These are phyloP conservation scores for Rhodosporidiobolus odoratus DNA, from an alignment of 768 basidiomycete species.

Conservation along the genomic window DNA sequence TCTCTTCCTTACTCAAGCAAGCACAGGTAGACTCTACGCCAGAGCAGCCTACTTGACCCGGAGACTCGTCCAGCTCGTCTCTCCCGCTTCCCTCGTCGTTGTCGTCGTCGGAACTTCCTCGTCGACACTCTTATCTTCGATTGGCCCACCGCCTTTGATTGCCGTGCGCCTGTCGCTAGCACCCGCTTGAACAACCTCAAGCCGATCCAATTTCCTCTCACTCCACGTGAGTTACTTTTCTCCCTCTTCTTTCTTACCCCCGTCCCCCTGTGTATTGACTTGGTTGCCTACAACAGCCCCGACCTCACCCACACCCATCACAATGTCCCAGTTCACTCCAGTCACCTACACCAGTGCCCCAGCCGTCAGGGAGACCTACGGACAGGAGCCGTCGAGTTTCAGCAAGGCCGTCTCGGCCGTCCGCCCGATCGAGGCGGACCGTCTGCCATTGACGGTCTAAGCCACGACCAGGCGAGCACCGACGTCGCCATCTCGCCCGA, in stretches of 20 bases:
- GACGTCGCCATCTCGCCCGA: neutral
- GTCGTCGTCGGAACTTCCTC: no score
- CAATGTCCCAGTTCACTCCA: neutral
- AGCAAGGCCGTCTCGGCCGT: neutral
- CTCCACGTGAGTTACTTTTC: neutral
- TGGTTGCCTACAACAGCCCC: neutral
- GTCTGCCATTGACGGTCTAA: neutral
- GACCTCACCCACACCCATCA: neutral
- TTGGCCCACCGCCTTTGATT: neutral
- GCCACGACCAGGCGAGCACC: neutral
- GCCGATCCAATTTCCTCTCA: neutral
- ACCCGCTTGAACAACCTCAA: neutral
- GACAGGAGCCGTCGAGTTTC: constrained; percentile 9
- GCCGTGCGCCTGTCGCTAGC: constrained; percentile 11
- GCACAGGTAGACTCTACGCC: no score
- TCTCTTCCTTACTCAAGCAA: neutral
- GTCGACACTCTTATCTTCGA: neutral
- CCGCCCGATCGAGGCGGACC: neutral
- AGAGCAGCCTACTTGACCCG: no score
- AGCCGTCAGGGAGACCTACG: no score
- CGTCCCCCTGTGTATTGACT: neutral
- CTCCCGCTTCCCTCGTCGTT: neutral
- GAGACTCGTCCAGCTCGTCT: neutral
- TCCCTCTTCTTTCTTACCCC: neutral
- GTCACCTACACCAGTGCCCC: neutral